Conservation (phyloP, 208 protist genomes). For the Novymonas esmeraldas region DNA sequence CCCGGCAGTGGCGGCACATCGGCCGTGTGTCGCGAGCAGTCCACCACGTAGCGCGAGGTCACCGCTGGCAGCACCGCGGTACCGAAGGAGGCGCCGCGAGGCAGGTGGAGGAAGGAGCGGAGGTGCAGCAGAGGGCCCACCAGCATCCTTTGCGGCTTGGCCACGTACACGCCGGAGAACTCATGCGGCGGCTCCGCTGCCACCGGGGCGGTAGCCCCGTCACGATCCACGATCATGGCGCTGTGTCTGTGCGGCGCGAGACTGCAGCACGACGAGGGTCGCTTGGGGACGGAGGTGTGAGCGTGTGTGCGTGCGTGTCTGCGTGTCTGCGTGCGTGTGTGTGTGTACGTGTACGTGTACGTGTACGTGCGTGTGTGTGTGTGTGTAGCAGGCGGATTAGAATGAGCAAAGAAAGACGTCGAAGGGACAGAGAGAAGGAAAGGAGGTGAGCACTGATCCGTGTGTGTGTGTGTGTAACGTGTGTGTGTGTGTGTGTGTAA, state of each 20-base stretch:
- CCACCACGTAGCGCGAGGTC: constrained; percentile 27
- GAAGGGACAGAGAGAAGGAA: too few species aligned
- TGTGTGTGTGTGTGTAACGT: too few species aligned
- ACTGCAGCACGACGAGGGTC: too few species aligned
- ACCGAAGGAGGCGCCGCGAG: constrained; percentile 14
- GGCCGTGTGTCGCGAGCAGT: constrained; percentile 23
- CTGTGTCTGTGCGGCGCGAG: neutral
- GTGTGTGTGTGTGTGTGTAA: too few species aligned
- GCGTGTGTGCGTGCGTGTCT: too few species aligned
- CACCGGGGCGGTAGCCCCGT: neutral
- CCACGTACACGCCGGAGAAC: constrained; percentile 35
- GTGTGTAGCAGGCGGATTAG: neutral
- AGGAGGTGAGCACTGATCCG: too few species aligned
- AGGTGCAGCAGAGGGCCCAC: constrained; percentile 32
- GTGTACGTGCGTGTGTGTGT: too few species aligned
- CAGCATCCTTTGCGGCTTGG: constrained; percentile 24
- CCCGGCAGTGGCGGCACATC: constrained; percentile 11
- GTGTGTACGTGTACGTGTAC: neutral
- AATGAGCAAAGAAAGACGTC: too few species aligned
- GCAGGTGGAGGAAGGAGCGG: constrained; percentile 11
- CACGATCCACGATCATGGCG: too few species aligned
- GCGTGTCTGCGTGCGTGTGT: too few species aligned
- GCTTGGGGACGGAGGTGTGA: too few species aligned
- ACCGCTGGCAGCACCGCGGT: constrained; percentile 5
- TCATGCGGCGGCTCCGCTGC: constrained; percentile 1